These are phyloP conservation scores for Hammondia hammondi DNA, from an alignment of 169 alveolate species.

Conservation along the genomic window DNA sequence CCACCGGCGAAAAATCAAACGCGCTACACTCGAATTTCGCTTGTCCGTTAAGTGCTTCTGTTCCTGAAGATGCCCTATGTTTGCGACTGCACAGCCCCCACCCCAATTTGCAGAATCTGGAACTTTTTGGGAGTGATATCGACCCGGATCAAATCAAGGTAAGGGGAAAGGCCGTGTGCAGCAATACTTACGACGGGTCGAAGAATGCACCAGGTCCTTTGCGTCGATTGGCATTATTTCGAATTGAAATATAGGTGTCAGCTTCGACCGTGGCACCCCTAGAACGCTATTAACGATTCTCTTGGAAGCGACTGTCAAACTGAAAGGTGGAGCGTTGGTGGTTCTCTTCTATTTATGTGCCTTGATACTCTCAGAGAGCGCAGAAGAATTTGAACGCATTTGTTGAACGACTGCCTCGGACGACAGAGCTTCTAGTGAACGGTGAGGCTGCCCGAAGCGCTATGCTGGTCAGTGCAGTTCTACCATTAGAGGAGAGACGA, in stretches of 20 bases:
- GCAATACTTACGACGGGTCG: background rate
- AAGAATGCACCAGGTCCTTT: too few species aligned
- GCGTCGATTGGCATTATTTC: too few species aligned
- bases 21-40: background rate
- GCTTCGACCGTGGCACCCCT: too few species aligned
- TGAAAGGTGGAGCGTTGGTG: too few species aligned
- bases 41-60: background rate
- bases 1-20: too few species aligned
- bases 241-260: too few species aligned
- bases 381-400: background rate
- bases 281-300: too few species aligned
- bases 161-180: background rate
- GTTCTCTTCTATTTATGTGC: too few species aligned
- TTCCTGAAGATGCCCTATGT: background rate
- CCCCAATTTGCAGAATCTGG: conserved; percentile 40
- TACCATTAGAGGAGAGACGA: background rate
- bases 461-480: background rate
- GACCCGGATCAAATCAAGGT: conserved; percentile 48
- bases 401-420: conserved; percentile 5
- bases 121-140: conserved; percentile 49
- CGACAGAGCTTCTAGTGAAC: background rate
- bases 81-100: conserved; percentile 46
- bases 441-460: background rate
- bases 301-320: too few species aligned
- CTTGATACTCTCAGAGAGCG: background rate